Evolutionary conservation across 148 eudicot species (phyloP), one percentile per base, ranked within the genome.

Genomic region (Heliamphora exappendiculata): DNA sequence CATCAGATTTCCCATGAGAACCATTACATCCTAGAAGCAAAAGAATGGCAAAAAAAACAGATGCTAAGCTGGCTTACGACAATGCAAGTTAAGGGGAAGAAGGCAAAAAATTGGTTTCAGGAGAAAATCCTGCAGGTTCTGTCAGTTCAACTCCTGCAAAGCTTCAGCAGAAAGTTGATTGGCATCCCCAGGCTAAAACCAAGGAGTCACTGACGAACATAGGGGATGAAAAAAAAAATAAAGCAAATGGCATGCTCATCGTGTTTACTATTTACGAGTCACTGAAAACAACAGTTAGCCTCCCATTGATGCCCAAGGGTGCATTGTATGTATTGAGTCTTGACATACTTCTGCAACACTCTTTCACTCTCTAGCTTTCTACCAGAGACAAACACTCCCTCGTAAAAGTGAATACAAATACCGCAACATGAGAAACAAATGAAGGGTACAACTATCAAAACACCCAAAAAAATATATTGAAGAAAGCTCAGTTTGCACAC

Each of bases 11-110:
- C 45, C 62, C 80, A 36, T 58, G 53, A 69, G 66, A 73, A 67
- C n/a, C 77, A 67, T 73, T 29, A 74, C 31, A 72, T 71, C 81
- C 93, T 88, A 64, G 26, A 57, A 53, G 41, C 42, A 69, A 71
- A 42, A 72, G 78, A 70, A 68, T 5, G 67, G 41, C 41, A 37
- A 62, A 6, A 62, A 62, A 37, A 33, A 62, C 34, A 31, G 67
- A 33, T 62, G 17, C 41, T 19, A 5, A n/a, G n/a, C n/a, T 14
- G 17, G 20, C 41, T 16, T 10, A 65, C 24, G 44, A 50, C 26
- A 44, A 74, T 19, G n/a, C 28, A 20, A 20, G 34, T 33, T 5
- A 6, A 28, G 22, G 37, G 7, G 49, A 36, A 19, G n/a, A 31
- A 22, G 24, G 5, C 10, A 57, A 6, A 19, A 20, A 26, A 36